Evolutionary conservation across 78 protist genomes (phyloP).

Genomic region (Reticulomyxa filosa): DNA sequence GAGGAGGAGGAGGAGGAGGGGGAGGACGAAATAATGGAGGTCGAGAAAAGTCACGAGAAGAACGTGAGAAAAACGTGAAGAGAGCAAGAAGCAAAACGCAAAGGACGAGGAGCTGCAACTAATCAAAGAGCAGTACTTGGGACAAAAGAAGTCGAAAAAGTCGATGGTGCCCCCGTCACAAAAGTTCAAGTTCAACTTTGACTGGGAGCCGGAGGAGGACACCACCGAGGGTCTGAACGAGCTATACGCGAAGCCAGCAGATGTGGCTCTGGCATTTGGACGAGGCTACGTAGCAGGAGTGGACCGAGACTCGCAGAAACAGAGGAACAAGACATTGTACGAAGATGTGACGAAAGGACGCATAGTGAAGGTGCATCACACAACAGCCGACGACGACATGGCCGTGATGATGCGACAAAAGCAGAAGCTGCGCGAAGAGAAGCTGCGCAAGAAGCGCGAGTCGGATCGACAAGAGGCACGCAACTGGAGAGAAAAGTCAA

Average conservation of each 20-base stretch:
- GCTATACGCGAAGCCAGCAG: constrained; percentile 15
- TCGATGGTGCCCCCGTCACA: not conserved
- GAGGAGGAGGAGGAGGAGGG: no score
- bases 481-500: constrained; percentile 70
- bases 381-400: not conserved
- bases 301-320: not conserved
- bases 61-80: no score
- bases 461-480: constrained; percentile 1
- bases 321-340: not conserved
- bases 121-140: not conserved
- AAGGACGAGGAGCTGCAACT: no score
- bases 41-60: no score
- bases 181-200: constrained; percentile 12
- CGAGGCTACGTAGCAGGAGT: constrained; percentile 44
- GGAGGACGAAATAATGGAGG: no score
- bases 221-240: constrained; percentile 35
- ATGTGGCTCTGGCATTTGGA: constrained; percentile 36
- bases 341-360: not conserved
- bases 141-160: not conserved
- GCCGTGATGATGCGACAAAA: not conserved
- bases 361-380: not conserved
- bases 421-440: not conserved
- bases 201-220: constrained; percentile 59
- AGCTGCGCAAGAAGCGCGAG: not conserved
- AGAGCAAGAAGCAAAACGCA: no score